phyloP scores from a whole-genome alignment of 2,329 filamentous ascomycete genomes.

The Pyrenophora tritici-repentis region DNA sequence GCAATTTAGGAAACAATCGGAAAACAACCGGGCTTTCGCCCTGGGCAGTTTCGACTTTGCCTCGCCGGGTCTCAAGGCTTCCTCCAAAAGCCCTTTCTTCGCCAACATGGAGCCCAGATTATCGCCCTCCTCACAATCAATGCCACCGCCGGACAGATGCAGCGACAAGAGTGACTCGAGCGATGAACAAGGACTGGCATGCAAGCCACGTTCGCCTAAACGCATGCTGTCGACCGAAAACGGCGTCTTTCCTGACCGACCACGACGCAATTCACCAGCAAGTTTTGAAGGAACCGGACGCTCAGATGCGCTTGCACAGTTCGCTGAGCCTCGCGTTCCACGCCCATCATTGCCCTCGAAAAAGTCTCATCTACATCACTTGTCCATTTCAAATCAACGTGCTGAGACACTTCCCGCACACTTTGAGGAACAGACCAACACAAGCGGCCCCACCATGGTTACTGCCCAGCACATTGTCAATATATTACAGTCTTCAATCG shows the following conservation, averaged over 20 bases:
- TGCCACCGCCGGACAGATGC: constrained; percentile 25
- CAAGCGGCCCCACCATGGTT: constrained; percentile 48
- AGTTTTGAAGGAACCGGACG: constrained; percentile 47
- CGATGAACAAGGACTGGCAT: constrained; percentile 24
- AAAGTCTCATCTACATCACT: constrained; percentile 18
- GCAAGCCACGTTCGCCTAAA: constrained; percentile 54
- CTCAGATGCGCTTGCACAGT: constrained; percentile 43
- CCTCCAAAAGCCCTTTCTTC: constrained; percentile 34
- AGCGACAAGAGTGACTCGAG: constrained; percentile 20
- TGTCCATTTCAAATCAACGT: constrained; percentile 39
- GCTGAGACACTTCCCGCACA: constrained; percentile 54
- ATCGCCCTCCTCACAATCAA: constrained; percentile 40
- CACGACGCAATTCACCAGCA: constrained; percentile 55
- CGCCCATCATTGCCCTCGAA: constrained; percentile 41
- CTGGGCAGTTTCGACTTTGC: constrained; percentile 51
- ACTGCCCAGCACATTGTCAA: constrained; percentile 57
- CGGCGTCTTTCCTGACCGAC: constrained; percentile 48
- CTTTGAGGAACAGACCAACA: constrained; percentile 29
- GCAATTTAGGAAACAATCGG: constrained; percentile 71
- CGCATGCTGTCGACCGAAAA: constrained; percentile 54
- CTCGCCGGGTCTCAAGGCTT: constrained; percentile 33
- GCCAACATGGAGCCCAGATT: constrained; percentile 31
- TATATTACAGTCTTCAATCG: constrained; percentile 53
- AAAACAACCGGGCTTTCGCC: constrained; percentile 60
- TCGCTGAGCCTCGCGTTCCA: constrained; percentile 38